Percentiles rank a stretch among this genome's conserved stretches.
Conservation (phyloP, 192 early-diverging fungal genomes). For the Haplosporangium gracile region DNA sequence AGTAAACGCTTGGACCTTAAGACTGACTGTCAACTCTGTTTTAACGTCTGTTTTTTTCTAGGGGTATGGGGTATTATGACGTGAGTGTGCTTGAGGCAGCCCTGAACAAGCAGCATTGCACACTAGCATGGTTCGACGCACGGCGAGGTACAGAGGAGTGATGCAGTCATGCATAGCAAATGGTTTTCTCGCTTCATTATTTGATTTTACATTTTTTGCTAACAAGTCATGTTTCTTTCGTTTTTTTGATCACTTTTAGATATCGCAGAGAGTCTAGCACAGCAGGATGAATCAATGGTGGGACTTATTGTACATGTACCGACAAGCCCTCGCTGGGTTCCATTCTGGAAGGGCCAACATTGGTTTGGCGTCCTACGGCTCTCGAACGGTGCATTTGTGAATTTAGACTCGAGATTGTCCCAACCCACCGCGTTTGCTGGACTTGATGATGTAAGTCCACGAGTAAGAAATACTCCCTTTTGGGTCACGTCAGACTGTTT, state of each 20-base stretch:
- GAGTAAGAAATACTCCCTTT: background rate
- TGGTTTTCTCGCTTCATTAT: background rate
- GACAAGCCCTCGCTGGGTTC: slow-evolving; percentile 38
- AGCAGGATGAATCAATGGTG: slow-evolving; percentile 52
- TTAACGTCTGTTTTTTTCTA: background rate
- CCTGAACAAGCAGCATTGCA: slow-evolving; percentile 41
- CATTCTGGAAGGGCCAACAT: slow-evolving; percentile 52
- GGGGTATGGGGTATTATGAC: slow-evolving; percentile 54
- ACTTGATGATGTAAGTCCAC: slow-evolving; percentile 36
- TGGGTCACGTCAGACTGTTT: background rate
- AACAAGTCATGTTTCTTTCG: background rate
- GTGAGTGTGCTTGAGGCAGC: slow-evolving; percentile 51
- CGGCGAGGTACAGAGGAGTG: slow-evolving; percentile 15
- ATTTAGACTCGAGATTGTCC: slow-evolving; percentile 44
- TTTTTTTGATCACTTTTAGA: slow-evolving; percentile 6
- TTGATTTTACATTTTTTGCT: background rate
- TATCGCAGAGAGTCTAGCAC: slow-evolving; percentile 33
- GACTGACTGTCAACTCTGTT: background rate
- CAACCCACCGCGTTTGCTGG: slow-evolving; percentile 37
- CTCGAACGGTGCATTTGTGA: slow-evolving; percentile 40
- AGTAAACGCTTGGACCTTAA: too few relatives aligned
- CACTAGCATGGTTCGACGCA: slow-evolving; percentile 49
- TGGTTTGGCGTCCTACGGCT: slow-evolving; percentile 53
- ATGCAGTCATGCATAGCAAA: background rate
- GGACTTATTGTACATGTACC: slow-evolving; percentile 51